Base-by-base conservation (phyloP, 345 rosid genomes). In the Clarkia xantiana region DNA sequence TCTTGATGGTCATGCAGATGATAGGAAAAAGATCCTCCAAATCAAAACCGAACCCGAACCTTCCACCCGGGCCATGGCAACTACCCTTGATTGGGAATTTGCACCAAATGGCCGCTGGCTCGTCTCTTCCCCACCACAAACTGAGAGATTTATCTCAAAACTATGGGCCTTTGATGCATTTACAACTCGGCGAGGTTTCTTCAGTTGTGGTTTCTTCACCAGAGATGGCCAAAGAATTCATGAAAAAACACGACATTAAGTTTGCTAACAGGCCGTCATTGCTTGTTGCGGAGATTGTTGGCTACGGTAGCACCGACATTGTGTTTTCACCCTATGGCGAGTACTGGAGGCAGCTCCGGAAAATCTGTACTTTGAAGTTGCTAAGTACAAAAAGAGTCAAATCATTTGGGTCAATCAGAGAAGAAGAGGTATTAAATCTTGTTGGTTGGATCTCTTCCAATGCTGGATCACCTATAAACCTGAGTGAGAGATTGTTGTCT, bases 21-120 rank as follows among this genome's bases (percentile, higher is more conserved):
- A 11, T 12, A 17, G 9, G 23, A 9, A 8, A 10, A 2, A 51
- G 14, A 17, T 29, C 14, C 14, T 19, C 53, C 18, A 60, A 11
- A 39, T 5, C n/a, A n/a, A n/a, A n/a, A n/a, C n/a, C 42, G 2
- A 11, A 2, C 40, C 13, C 34, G 9, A 45, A 54, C 5, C 54
- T 56, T 9, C 71, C 69, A 4, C 71, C 75, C 2, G 75, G 72
- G 4, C 78, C 75, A 20, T 34, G 53, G 63, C 63, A 55, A 42
- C 45, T 69, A 4, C 75, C 75, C 18, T 0, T 73, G 4, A 39
- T 69, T 2, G 78, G 78, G 5, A 73, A 66, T 43, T 2, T 67
- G 23, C 75, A 61, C 44, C 62, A 60, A 18, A 46, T 69, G 41
- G 51, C n/a, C 41, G 54, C 59, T 8, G n/a, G n/a, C n/a, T n/a